Evolutionary conservation across 805 yeast species (phyloP), one percentile per base, ranked within the genome.

Genomic region (Spathaspora passalidarum): DNA sequence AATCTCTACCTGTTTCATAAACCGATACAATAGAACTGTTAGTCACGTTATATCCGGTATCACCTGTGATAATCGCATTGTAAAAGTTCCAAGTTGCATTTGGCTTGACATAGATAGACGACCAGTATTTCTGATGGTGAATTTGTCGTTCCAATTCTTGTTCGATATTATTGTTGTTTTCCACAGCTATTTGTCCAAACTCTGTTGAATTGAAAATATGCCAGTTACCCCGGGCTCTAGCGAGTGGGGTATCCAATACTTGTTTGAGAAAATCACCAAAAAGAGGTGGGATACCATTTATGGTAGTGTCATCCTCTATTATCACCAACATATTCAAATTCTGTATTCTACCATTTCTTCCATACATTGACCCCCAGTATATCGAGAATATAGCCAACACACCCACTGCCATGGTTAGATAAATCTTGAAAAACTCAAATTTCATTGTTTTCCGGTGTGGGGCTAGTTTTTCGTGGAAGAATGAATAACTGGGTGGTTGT

Each of bases 1-100:
- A 71, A 58, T 86, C 92, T 54, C 90, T 68, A 5, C 84, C 88
- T 0, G 86, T 74, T 59, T 82, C 88, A 57, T 77, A 84, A 38
- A 72, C 57, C 5, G 70, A 61, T n/a, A 66, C 56, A 5, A 80
- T 61, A 34, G 65, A 47, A 44, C 52, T 56, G 42, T 55, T 52
- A 6, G 68, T 47, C 8, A 73, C 54, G 43, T 59, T 56, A 43
- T 71, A 60, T 5, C 43, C 25, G 8, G 64, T 26, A 48, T 69
- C 59, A 1, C 71, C 73, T 13, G 48, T 45, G 23, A 53, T 49
- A n/a, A 82, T 60, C 2, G 81, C 81, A 17, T 64, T 53, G 20
- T 56, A 49, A 18, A 72, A 58, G 32, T 67, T 57, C 19, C 54
- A 54, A 4, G 81, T 69, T 0, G 85, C 79, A 54, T 79, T 74